Base-by-base conservation (phyloP, 441 rosid species). In the Theobroma grandiflorum region DNA sequence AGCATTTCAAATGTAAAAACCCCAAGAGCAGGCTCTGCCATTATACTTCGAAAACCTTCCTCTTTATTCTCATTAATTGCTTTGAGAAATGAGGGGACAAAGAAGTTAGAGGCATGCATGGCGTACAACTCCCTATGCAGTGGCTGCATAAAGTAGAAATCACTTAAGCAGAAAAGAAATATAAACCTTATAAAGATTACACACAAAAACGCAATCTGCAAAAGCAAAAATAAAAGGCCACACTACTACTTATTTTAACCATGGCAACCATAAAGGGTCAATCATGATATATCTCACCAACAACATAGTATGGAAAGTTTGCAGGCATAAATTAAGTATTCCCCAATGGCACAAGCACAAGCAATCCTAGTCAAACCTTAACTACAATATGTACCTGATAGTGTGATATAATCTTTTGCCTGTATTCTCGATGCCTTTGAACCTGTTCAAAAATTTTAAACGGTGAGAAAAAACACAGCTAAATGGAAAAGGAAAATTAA, bases 1-100 rank as follows among this genome's bases (percentile, higher is more conserved):
- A 92, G 74, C 90, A 92, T 90, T 70, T 87, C 80, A 88, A 92
- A 92, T 43, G 88, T 85, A 82, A 84, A 89, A 79, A 92, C 77
- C 85, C 94, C 96, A 0, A 87, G 82, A 74, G 81, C 75, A 31
- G 88, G 78, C 75, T 88, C 90, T 59, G 81, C 75, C 80, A 92
- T 84, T 78, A 87, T 84, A 52, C 88, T 87, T 80, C 88, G 84
- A 74, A 89, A 79, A 74, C 88, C 83, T 85, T 87, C 86, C 84
- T 81, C 91, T 8, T 89, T 86, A 79, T 83, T 89, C 26, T 78
- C 86, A 53, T 71, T 79, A 59, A 89, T 69, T 64, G 91, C 94
- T 79, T 74, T 72, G 72, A 91, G 89, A 86, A 91, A 92, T 65
- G 93, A 86, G 74, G 95, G 93, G 53, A 66, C 82, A 79, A 92